phyloP scores from a whole-genome alignment of 2,329 filamentous ascomycete species.

The Colletotrichum sp. region DNA sequence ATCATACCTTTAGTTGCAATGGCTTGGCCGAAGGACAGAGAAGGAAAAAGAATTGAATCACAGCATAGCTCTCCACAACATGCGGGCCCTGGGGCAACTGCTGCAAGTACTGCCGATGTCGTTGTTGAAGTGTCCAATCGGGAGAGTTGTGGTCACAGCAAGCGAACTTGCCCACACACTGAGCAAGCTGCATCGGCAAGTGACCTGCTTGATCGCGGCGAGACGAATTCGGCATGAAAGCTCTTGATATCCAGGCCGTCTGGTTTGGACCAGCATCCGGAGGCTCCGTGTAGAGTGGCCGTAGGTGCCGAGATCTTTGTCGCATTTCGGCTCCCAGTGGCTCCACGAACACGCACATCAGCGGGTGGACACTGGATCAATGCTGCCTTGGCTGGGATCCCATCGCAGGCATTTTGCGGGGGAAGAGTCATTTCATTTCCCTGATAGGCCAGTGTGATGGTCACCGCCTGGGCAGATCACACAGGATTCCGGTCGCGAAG shows the following conservation, averaged over 20 bases:
- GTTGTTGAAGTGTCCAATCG: neutral
- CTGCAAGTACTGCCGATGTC: neutral
- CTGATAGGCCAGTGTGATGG: constrained; percentile 8
- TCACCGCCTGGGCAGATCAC: constrained; percentile 10
- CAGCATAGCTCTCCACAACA: neutral
- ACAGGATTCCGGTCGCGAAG: neutral
- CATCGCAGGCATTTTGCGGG: constrained; percentile 18
- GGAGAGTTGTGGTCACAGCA: neutral
- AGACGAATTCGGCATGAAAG: neutral
- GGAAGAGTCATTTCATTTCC: constrained; percentile 17
- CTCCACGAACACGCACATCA: constrained; percentile 18
- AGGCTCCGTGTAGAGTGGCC: neutral
- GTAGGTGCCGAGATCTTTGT: constrained; percentile 14
- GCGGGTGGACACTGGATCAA: constrained; percentile 16
- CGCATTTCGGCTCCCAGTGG: constrained; percentile 3
- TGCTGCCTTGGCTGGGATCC: constrained; percentile 14
- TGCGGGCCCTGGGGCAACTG: neutral
- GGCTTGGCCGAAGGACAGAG: neutral
- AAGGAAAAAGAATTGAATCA: neutral
- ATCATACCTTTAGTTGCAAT: neutral
- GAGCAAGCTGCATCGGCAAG: neutral
- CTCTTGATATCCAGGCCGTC: neutral
- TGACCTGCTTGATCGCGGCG: neutral
- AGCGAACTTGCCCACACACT: neutral
- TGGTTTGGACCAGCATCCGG: neutral